A percentile compares a stretch with the other conserved stretches of the same genome.
Conservation (phyloP, 2,329 filamentous ascomycete species). For the Setomelanomma holmii region DNA sequence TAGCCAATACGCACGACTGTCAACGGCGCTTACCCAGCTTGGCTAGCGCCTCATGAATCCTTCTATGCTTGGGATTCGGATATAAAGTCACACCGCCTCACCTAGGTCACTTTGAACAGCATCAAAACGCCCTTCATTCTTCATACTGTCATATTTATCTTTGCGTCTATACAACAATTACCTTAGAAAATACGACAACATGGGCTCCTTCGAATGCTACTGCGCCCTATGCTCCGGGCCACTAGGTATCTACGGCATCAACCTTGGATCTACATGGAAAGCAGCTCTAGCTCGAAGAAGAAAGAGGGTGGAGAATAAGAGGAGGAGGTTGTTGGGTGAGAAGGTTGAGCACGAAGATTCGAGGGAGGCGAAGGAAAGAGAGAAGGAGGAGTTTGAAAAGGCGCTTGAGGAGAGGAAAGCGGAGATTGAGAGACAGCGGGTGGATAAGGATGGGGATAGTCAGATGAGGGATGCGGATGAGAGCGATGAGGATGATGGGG, state of each 20-base stretch:
- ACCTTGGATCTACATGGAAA: conserved; percentile 9
- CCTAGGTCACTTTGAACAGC: background rate
- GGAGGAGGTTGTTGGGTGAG: conserved; percentile 7
- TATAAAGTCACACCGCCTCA: background rate
- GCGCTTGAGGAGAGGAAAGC: background rate
- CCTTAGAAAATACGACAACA: background rate
- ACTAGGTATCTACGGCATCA: conserved; percentile 1
- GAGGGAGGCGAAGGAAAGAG: background rate
- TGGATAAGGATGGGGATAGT: background rate
- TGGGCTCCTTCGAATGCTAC: conserved; percentile 28
- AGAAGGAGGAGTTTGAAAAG: background rate
- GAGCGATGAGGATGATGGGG: background rate
- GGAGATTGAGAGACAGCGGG: background rate
- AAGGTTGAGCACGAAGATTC: conserved; percentile 6
- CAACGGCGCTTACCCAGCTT: too few species aligned
- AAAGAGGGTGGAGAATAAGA: conserved; percentile 7
- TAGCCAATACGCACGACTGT: too few species aligned
- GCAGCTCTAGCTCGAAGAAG: conserved; percentile 11
- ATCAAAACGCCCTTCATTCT: too few species aligned
- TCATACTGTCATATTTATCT: background rate
- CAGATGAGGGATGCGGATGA: background rate
- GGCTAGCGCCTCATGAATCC: background rate
- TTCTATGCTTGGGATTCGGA: background rate
- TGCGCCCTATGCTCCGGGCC: conserved; percentile 25
- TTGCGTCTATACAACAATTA: background rate